Conservation (phyloP, 2,329 filamentous ascomycete genomes). For the Nothophoma quercina region DNA sequence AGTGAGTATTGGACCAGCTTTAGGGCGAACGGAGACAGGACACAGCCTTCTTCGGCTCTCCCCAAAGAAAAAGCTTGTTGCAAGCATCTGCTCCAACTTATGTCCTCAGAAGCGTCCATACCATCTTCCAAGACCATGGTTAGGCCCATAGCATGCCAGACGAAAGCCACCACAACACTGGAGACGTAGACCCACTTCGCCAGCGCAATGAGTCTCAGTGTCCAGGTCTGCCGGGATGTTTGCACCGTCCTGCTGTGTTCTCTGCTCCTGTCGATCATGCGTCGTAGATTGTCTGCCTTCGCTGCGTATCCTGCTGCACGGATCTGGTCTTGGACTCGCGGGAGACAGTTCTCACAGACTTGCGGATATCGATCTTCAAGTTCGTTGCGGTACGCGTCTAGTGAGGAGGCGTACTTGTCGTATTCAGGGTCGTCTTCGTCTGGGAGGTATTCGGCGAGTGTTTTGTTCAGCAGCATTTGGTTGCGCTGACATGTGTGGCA, state of each 20-base stretch:
- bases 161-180: conserved; percentile 42
- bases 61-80: conserved; percentile 27
- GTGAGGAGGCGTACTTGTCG: conserved; percentile 69
- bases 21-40: conserved; percentile 30
- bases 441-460: conserved; percentile 81
- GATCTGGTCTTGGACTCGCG: conserved; percentile 73
- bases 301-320: conserved; percentile 78
- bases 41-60: conserved; percentile 37
- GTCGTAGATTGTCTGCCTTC: conserved; percentile 79
- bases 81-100: conserved; percentile 30
- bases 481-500: conserved; percentile 88
- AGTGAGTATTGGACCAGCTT: conserved; percentile 49
- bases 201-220: conserved; percentile 54
- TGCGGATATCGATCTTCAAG: conserved; percentile 88
- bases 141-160: conserved; percentile 46
- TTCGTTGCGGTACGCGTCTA: conserved; percentile 73
- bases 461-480: conserved; percentile 79
- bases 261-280: conserved; percentile 71
- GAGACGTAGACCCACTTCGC: conserved; percentile 54
- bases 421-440: conserved; percentile 72
- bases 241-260: conserved; percentile 30
- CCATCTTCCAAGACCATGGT: conserved; percentile 27
- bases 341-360: conserved; percentile 82
- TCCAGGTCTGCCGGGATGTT: conserved; percentile 52
- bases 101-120: conserved; percentile 6